These are phyloP conservation scores for Phaeodactylum tricornutum DNA, from an alignment of 108 stramenopile species.

Conservation along the genomic window DNA sequence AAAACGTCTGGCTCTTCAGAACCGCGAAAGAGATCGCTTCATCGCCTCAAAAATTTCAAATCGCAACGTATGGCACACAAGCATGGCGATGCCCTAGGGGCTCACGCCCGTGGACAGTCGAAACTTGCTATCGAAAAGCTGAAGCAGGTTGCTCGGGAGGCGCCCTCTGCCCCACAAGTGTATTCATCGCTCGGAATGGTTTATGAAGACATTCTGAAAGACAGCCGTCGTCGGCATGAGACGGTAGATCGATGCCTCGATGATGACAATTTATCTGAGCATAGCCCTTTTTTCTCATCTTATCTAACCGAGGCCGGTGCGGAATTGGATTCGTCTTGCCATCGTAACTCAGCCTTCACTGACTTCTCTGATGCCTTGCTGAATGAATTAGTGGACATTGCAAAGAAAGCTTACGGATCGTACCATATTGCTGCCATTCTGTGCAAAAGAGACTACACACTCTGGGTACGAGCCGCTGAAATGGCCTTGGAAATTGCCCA, in stretches of 20 bases:
- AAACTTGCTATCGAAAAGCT: conserved; percentile 52
- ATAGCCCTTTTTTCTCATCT: no score
- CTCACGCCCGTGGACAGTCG: conserved; percentile 58
- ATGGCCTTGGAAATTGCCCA: conserved; percentile 47
- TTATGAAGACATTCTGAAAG: conserved; percentile 65
- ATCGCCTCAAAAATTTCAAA: conserved; percentile 58
- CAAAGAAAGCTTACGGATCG: conserved; percentile 71
- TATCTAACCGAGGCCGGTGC: conserved; percentile 9
- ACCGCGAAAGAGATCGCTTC: conserved; percentile 29
- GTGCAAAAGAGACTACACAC: conserved; percentile 63
- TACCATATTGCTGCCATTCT: conserved; percentile 72
- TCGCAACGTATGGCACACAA: conserved; percentile 55
- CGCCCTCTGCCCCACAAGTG: conserved; percentile 77
- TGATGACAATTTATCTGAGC: not conserved
- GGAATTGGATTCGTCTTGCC: not conserved
- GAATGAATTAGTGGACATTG: conserved; percentile 39
- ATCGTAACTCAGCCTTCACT: not conserved
- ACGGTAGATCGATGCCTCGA: not conserved
- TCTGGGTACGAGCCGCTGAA: conserved; percentile 79
- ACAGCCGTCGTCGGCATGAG: not conserved
- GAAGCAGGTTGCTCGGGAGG: conserved; percentile 54
- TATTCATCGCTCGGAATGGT: conserved; percentile 83
- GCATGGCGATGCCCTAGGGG: conserved; percentile 70
- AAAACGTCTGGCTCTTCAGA: not conserved
- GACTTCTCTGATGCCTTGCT: conserved; percentile 10